Evolutionary conservation across 306 rosid genomes (phyloP).

Genomic region (Senna siamea): DNA sequence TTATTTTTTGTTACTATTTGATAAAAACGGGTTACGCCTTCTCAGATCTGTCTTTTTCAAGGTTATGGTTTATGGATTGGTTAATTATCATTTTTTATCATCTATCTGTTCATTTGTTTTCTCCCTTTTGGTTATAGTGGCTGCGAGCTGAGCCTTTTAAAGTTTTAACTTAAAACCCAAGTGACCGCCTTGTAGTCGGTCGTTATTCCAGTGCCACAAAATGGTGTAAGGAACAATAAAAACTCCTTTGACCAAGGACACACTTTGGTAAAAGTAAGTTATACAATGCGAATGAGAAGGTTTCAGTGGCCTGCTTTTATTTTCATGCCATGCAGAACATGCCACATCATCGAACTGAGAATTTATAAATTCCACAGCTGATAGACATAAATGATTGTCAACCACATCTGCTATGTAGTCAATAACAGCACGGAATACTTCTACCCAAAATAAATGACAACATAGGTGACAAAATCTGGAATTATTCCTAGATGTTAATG

Average conservation of each 20-base stretch:
- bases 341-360: background rate
- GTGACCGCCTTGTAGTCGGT: too few relatives aligned
- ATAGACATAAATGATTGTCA: slow-evolving; percentile 30
- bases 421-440: background rate
- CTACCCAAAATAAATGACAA: slow-evolving; percentile 24
- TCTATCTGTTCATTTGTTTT: too few relatives aligned
- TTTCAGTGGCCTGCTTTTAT: too few relatives aligned
- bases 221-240: background rate
- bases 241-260: background rate
- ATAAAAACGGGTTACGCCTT: too few relatives aligned
- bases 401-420: background rate
- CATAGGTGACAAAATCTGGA: slow-evolving; percentile 14
- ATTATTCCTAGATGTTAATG: slow-evolving; percentile 14
- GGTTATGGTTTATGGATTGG: too few relatives aligned
- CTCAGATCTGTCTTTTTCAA: too few relatives aligned
- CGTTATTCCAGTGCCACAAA: background rate
- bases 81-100: too few relatives aligned
- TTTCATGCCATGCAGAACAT: background rate
- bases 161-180: too few relatives aligned
- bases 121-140: too few relatives aligned
- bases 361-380: slow-evolving; percentile 35
- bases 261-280: too few relatives aligned
- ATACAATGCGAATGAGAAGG: background rate
- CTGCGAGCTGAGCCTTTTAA: too few relatives aligned
- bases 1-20: too few relatives aligned